Base-by-base conservation (phyloP, 495 filamentous ascomycete genomes). In the Podospora anserina region DNA sequence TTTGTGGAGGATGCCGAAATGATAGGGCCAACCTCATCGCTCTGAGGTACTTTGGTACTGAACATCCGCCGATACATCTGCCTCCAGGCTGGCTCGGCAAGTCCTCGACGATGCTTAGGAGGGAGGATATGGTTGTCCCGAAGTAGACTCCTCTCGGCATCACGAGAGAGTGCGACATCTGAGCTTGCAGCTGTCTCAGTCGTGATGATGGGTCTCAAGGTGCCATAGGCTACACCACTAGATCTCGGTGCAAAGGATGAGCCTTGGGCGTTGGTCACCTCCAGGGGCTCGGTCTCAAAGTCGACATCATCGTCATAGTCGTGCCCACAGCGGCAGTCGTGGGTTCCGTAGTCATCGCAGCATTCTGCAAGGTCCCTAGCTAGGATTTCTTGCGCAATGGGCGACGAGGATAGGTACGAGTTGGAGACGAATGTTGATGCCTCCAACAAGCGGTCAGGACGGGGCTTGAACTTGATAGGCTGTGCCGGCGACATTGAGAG, bases 101-200 rank as follows among this genome's bases (percentile, higher is more conserved):
- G 69, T 44, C 32, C 63, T 9, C 72, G 66, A 5, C 80, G 78
- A 72, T 88, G 86, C 70, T 90, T 89, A 18, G 89, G 86, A 7
- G 88, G 84, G 16, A 93, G 84, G 66, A 95, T 76, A 72, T 90
- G 82, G 73, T 94, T 95, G 72, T 96, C 92, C 63, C 89, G 82
- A 30, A 96, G 77, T 56, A 97, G 78, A 67, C 88, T 87, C 64
- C 90, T 82, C 77, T 95, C 92, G 61, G 93, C 91, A 27, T 86
- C 80, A 20, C 89, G 84, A n/a, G 86, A 88, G 55, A 86, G 82
- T 57, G 87, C 81, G 16, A 70, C 28, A 65, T 75, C 70, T 15
- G 85, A 86, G 0, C 85, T 87, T 55, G 91, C 75, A 34, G 78
- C 78, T 2, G 78, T 78, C 19, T 86, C 81, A 1, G 80, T 74